Percentiles rank a stretch among this genome's conserved stretches.
Conservation (phyloP, 2,329 filamentous ascomycete genomes). For the Fusarium scirpi region DNA sequence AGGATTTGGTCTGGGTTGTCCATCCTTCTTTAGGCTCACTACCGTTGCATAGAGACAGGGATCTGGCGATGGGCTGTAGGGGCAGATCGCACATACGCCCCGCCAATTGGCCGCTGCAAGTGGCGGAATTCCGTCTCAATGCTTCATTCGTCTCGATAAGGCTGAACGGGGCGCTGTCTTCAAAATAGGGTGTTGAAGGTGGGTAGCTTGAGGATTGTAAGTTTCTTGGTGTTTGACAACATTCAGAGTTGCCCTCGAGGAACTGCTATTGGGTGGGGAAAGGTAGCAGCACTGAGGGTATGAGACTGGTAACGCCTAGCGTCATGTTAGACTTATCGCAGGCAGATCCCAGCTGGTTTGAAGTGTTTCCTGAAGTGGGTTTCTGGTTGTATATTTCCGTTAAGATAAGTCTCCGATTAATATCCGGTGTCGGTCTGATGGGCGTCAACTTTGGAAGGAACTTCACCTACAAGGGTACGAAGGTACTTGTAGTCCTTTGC, state of each 20-base stretch:
- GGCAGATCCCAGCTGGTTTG: not conserved
- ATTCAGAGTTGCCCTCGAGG: not conserved
- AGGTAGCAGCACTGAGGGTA: not conserved
- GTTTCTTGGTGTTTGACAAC: not conserved
- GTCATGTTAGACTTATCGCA: not conserved
- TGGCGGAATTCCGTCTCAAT: not conserved
- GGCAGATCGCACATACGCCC: not conserved
- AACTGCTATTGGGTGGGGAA: no score
- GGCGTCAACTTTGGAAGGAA: not conserved
- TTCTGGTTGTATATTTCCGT: not conserved
- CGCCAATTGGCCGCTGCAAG: not conserved
- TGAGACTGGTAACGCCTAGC: not conserved
- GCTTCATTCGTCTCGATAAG: not conserved
- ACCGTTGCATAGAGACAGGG: constrained; percentile 9
- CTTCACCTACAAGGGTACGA: not conserved
- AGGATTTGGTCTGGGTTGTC: constrained; percentile 11
- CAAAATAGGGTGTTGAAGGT: not conserved
- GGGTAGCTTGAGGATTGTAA: rapidly evolving
- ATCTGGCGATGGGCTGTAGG: not conserved
- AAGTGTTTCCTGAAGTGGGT: not conserved
- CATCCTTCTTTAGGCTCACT: constrained; percentile 6
- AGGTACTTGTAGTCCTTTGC: not conserved
- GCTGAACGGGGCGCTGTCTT: not conserved
- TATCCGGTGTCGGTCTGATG: not conserved
- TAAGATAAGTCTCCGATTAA: not conserved